These are phyloP conservation scores for Hypoxylon sp. DNA, from an alignment of 2,329 filamentous ascomycete species.

Conservation along the genomic window DNA sequence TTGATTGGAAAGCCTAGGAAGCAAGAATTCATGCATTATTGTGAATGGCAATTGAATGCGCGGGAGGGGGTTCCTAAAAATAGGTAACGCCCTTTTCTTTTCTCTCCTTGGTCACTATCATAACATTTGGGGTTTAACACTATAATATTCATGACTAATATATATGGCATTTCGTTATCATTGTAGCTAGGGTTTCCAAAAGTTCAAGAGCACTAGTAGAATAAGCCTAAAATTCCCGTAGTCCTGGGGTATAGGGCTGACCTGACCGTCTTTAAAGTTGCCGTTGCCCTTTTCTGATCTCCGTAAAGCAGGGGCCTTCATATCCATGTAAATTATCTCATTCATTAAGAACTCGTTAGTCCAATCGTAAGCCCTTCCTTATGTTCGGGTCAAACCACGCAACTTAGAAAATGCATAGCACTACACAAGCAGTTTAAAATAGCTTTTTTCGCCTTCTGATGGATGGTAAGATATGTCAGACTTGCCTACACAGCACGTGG, in stretches of 20 bases:
- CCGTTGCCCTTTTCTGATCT: constrained; percentile 29
- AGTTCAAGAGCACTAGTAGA: constrained; percentile 21
- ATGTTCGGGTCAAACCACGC: constrained; percentile 38
- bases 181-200: constrained; percentile 17
- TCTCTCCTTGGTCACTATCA: background rate
- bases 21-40: constrained; percentile 30
- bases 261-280: constrained; percentile 30
- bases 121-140: background rate
- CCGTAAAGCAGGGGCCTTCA: constrained; percentile 17
- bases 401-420: constrained; percentile 18
- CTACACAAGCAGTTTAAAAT: constrained; percentile 19
- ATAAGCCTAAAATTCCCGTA: constrained; percentile 29
- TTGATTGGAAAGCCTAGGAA: constrained; percentile 23
- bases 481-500: constrained; percentile 18
- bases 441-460: constrained; percentile 11
- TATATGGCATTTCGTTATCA: constrained; percentile 11
- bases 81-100: constrained; percentile 12
- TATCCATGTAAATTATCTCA: constrained; percentile 45
- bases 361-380: constrained; percentile 41
- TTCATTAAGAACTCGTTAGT: constrained; percentile 27
- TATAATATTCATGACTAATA: constrained; percentile 11
- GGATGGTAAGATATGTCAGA: constrained; percentile 14
- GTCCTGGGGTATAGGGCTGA: constrained; percentile 45
- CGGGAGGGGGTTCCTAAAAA: constrained; percentile 35
- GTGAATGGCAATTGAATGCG: constrained; percentile 19